phyloP scores from a whole-genome alignment of 768 basidiomycete genomes.

The Stropharia rugosoannulata region DNA sequence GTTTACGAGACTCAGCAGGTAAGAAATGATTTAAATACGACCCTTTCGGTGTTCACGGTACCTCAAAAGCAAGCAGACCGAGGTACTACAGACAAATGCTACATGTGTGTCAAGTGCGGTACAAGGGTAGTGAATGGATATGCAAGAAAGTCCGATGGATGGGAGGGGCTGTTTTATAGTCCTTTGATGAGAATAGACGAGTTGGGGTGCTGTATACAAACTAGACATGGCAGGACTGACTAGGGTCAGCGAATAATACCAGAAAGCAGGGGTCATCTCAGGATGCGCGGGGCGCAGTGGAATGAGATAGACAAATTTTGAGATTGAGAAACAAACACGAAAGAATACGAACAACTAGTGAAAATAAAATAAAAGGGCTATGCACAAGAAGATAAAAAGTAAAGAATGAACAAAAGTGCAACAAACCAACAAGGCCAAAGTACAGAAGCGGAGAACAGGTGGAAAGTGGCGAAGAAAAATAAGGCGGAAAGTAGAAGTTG shows the following conservation, averaged over 20 bases:
- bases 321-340: constrained; percentile 9
- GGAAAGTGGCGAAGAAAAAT: background rate
- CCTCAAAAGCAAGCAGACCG: no score
- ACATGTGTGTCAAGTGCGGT: no score
- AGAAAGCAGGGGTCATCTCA: background rate
- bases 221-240: no score
- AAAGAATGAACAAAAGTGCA: background rate
- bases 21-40: background rate
- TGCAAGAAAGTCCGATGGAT: no score
- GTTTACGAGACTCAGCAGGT: background rate
- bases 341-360: background rate
- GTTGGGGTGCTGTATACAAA: no score
- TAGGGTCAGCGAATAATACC: no score
- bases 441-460: background rate
- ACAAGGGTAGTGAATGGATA: no score
- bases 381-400: constrained; percentile 5
- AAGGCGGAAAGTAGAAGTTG: background rate
- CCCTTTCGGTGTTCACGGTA: background rate
- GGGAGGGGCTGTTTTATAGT: no score
- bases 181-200: no score
- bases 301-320: background rate
- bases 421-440: background rate
- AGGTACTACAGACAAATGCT: no score
- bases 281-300: background rate
- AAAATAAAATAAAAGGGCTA: constrained; percentile 10